Percentiles rank a stretch among this genome's conserved stretches.
These are phyloP conservation scores for Camelina hispida DNA, from an alignment of 345 rosid species.

Conservation along the genomic window DNA sequence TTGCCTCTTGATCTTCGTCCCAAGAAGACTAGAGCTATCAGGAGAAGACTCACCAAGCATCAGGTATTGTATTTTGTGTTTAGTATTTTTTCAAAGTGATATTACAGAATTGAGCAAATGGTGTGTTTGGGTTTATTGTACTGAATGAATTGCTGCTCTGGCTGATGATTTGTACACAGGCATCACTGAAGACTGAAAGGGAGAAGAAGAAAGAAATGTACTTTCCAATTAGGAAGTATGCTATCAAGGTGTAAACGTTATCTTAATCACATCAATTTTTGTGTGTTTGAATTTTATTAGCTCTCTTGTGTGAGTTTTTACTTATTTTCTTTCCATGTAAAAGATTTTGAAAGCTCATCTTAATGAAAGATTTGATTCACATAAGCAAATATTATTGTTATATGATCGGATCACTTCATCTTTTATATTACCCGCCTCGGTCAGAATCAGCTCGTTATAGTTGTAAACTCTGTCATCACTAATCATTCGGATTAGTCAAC, in stretches of 20 bases:
- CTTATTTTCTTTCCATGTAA: not conserved
- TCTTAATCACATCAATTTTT: conserved; percentile 8
- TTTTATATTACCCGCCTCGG: not conserved
- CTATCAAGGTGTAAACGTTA: conserved; percentile 73
- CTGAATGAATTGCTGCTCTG: not conserved
- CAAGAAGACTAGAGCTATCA: conserved; percentile 95
- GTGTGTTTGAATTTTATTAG: conserved; percentile 17
- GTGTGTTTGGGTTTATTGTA: not conserved
- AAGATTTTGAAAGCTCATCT: not conserved
- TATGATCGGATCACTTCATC: not conserved
- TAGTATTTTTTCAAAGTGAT: not conserved
- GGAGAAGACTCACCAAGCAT: conserved; percentile 89
- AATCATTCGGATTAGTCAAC: not conserved
- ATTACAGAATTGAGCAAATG: not conserved
- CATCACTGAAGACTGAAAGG: conserved; percentile 74
- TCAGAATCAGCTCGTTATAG: not conserved
- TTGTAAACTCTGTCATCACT: not conserved
- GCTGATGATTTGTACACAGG: conserved; percentile 43
- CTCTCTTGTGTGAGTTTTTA: conserved; percentile 14
- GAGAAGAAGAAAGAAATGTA: conserved; percentile 93
- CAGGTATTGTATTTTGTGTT: conserved; percentile 57
- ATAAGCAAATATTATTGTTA: not conserved
- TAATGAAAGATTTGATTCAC: conserved; percentile 21
- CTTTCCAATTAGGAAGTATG: conserved; percentile 89
- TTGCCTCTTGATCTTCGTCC: conserved; percentile 94